These are phyloP conservation scores for Golovinomyces cichoracearum DNA, from an alignment of 2,329 filamentous ascomycete genomes.

Conservation along the genomic window DNA sequence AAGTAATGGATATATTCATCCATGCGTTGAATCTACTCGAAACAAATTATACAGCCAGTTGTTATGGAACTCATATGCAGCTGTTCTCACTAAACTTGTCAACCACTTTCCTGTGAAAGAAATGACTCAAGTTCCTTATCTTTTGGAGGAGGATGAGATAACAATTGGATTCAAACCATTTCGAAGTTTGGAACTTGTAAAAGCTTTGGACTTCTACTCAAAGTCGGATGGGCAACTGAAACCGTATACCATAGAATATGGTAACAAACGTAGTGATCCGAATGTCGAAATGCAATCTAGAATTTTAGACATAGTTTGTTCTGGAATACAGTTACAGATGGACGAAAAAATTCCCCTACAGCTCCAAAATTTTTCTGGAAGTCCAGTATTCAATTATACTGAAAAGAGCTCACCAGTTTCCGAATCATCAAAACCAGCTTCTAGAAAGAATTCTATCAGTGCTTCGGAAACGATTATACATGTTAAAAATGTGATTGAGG, in stretches of 20 bases:
- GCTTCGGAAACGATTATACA: background rate
- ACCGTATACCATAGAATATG: conserved; percentile 20
- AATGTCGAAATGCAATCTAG: conserved; percentile 42
- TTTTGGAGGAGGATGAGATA: conserved; percentile 42
- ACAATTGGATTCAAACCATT: conserved; percentile 40
- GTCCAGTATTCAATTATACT: conserved; percentile 22
- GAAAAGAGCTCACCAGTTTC: conserved; percentile 22
- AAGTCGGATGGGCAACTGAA: conserved; percentile 20
- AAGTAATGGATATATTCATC: conserved; percentile 24
- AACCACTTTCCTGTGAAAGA: conserved; percentile 31
- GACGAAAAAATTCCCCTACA: conserved; percentile 18
- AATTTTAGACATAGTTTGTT: conserved; percentile 34
- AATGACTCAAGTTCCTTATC: conserved; percentile 30
- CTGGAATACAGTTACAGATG: conserved; percentile 31
- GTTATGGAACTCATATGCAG: conserved; percentile 41
- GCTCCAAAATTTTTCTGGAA: conserved; percentile 18
- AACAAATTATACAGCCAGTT: conserved; percentile 28
- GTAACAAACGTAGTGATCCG: conserved; percentile 25
- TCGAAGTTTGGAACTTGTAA: conserved; percentile 20
- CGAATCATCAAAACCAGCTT: background rate
- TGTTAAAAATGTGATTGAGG: background rate
- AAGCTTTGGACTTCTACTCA: conserved; percentile 25
- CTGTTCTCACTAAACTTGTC: conserved; percentile 30
- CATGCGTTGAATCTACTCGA: conserved; percentile 21
- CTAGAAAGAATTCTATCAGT: background rate